Evolutionary conservation across 2,329 filamentous ascomycete genomes (phyloP).

Genomic region (Gnomoniopsis sp.): DNA sequence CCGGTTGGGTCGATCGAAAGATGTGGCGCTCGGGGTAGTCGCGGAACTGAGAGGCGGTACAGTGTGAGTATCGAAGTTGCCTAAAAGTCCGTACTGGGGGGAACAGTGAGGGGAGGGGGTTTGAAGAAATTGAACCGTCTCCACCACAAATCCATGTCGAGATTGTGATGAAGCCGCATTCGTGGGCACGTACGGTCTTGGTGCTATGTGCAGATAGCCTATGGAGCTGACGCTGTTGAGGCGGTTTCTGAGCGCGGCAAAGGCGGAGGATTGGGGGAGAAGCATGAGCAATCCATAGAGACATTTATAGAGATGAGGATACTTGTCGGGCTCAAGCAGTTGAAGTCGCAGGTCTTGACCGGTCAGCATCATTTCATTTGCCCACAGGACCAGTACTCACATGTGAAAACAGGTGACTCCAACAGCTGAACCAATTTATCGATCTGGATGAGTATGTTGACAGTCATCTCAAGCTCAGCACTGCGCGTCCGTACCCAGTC

Average conservation of each 20-base stretch:
- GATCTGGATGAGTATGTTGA: constrained; percentile 97
- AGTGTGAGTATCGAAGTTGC: constrained; percentile 31
- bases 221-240: constrained; percentile 97
- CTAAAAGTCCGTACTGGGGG: constrained; percentile 12
- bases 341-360: constrained; percentile 81
- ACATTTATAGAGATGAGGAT: constrained; percentile 95
- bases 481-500: constrained; percentile 39
- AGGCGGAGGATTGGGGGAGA: constrained; percentile 94
- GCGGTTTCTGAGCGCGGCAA: constrained; percentile 92
- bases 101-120: constrained; percentile 16
- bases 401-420: constrained; percentile 97
- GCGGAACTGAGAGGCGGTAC: constrained; percentile 36
- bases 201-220: constrained; percentile 84
- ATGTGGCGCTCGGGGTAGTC: constrained; percentile 47
- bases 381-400: constrained; percentile 47
- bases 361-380: background rate
- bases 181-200: constrained; percentile 63
- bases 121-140: constrained; percentile 27
- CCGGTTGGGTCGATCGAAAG: constrained; percentile 70
- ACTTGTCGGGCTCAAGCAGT: constrained; percentile 89
- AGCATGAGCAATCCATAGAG: constrained; percentile 97
- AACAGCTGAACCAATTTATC: constrained; percentile 96
- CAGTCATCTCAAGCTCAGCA: constrained; percentile 96
- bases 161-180: constrained; percentile 27
- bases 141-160: constrained; percentile 31